phyloP scores from a whole-genome alignment of 306 rosid species.

The Ormosia emarginata region DNA sequence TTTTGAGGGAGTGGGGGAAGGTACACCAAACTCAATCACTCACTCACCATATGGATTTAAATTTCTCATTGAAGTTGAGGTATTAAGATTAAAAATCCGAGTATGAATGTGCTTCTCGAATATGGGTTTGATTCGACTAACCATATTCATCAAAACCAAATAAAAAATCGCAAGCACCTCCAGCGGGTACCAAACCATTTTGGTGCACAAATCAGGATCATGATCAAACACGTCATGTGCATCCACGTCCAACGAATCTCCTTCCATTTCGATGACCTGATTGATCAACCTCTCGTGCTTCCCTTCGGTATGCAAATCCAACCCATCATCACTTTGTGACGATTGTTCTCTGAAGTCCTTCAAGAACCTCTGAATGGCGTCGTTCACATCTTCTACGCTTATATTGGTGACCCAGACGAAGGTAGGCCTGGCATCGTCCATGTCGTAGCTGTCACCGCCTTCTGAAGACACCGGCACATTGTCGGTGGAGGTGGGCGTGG shows the following conservation, averaged over 20 bases:
- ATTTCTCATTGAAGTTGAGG: constrained; percentile 62
- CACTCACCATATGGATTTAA: constrained; percentile 67
- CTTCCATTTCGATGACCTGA: constrained; percentile 51
- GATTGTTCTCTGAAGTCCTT: constrained; percentile 34
- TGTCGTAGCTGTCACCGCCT: too few species aligned
- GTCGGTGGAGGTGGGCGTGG: too few species aligned
- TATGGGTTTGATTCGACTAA: constrained; percentile 52
- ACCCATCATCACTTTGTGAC: constrained; percentile 28
- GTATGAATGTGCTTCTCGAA: constrained; percentile 73
- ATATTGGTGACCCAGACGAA: too few species aligned
- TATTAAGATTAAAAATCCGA: constrained; percentile 57
- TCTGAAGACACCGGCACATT: too few species aligned
- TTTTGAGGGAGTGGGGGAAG: not conserved
- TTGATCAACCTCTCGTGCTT: constrained; percentile 55
- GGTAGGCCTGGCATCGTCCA: too few species aligned
- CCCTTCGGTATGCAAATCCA: constrained; percentile 38
- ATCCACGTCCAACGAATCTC: constrained; percentile 56
- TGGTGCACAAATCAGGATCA: constrained; percentile 60
- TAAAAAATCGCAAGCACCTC: constrained; percentile 52
- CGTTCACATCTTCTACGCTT: too few species aligned
- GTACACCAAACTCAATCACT: not conserved
- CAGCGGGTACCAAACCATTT: constrained; percentile 42
- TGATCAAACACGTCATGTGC: constrained; percentile 61
- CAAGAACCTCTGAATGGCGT: constrained; percentile 42
- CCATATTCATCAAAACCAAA: constrained; percentile 74